Evolutionary conservation across 1,284 basidiomycete genomes (phyloP).

Genomic region (Coniferiporia sulphurascens): DNA sequence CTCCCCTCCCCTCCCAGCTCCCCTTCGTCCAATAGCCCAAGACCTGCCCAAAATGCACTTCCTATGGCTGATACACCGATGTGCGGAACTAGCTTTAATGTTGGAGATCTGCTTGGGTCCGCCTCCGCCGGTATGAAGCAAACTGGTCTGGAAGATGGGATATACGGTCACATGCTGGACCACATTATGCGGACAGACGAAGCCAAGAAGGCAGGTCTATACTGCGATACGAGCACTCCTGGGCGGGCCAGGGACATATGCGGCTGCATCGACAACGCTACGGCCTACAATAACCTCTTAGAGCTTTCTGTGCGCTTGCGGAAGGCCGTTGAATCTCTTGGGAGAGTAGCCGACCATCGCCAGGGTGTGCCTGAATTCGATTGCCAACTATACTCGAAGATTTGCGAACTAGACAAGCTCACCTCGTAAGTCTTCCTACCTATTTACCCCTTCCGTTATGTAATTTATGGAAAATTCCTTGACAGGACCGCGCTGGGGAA

Average conservation of each 20-base stretch:
- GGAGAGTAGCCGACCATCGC: constrained; percentile 45
- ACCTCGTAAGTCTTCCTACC: constrained; percentile 42
- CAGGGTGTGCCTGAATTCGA: constrained; percentile 29
- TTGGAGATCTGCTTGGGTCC: constrained; percentile 5
- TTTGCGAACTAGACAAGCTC: constrained; percentile 52
- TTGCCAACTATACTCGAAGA: constrained; percentile 49
- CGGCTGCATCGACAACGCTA: constrained; percentile 50
- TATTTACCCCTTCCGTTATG: neutral
- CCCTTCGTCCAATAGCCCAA: constrained; percentile 9
- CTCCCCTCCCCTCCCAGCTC: constrained; percentile 14
- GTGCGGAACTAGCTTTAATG: constrained; percentile 5
- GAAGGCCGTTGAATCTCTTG: constrained; percentile 51
- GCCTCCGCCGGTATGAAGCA: neutral
- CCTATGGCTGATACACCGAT: neutral
- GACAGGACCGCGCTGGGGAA: constrained; percentile 12
- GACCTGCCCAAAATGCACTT: neutral
- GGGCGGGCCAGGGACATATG: constrained; percentile 38
- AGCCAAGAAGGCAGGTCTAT: neutral
- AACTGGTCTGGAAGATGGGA: constrained; percentile 10
- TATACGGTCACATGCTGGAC: constrained; percentile 20
- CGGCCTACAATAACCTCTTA: constrained; percentile 50
- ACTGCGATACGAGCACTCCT: constrained; percentile 23
- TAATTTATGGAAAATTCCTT: neutral
- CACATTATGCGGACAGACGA: constrained; percentile 17
- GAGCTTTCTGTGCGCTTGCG: constrained; percentile 58